Percentiles rank a stretch among this genome's conserved stretches.
These are phyloP conservation scores for Filobasidium floriforme DNA, from an alignment of 768 basidiomycete genomes.

Conservation along the genomic window DNA sequence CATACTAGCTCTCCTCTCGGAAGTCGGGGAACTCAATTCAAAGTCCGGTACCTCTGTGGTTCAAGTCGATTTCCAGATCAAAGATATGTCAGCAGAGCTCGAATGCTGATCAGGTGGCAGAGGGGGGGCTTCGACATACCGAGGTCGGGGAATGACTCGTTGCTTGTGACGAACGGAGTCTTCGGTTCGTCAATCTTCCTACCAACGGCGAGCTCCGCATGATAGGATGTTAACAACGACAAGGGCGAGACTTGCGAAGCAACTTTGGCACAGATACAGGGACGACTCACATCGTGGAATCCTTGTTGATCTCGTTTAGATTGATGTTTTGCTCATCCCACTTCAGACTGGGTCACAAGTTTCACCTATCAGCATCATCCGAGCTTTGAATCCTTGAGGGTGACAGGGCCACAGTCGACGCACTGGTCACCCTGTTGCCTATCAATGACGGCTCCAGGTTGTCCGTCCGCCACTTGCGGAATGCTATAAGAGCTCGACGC, in stretches of 20 bases:
- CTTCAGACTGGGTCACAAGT: conserved; percentile 56
- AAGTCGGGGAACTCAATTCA: conserved; percentile 51
- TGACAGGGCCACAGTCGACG: not conserved
- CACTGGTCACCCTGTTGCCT: not conserved
- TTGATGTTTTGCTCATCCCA: conserved; percentile 96
- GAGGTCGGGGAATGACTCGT: not conserved
- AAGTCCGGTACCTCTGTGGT: conserved; percentile 72
- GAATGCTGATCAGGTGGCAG: not conserved
- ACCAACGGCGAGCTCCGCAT: not conserved
- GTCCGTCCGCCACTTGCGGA: not conserved
- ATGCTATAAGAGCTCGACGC: not conserved
- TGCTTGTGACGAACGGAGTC: conserved; percentile 76
- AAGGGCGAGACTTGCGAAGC: not conserved
- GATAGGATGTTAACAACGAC: not conserved
- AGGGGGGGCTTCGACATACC: not conserved
- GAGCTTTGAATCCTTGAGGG: not conserved
- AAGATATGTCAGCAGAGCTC: not conserved
- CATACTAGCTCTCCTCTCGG: conserved; percentile 28
- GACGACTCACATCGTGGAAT: conserved; percentile 65
- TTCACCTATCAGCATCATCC: not conserved
- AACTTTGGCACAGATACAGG: not conserved
- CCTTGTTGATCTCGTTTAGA: conserved; percentile 85
- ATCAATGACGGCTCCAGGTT: not conserved
- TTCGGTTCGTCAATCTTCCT: conserved; percentile 93
- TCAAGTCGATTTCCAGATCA: not conserved